Conservation (phyloP, 768 basidiomycete species). For the Lactarius trivialis region DNA sequence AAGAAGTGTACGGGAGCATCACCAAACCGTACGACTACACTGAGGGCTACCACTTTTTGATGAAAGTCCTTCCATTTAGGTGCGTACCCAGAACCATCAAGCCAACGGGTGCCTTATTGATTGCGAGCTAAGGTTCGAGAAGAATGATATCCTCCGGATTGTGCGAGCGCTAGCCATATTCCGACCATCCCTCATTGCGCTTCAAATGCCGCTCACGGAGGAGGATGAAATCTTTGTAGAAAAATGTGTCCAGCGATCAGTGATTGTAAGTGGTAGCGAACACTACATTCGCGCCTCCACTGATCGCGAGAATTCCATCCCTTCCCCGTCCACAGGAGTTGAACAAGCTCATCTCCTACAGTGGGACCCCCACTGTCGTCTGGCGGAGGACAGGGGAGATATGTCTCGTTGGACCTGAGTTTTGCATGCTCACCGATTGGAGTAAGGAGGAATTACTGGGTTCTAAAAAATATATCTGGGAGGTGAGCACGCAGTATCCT, state of each 20-base stretch:
- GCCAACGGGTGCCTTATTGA: background rate
- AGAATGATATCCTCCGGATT: conserved; percentile 90
- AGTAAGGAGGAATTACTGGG: conserved; percentile 72
- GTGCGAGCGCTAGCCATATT: conserved; percentile 93
- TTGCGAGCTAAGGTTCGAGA: conserved; percentile 65
- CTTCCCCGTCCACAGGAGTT: conserved; percentile 56
- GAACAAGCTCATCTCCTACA: conserved; percentile 94
- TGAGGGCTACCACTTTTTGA: conserved; percentile 92
- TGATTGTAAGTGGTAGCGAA: conserved; percentile 53
- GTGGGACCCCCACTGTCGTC: conserved; percentile 93
- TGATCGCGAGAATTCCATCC: conserved; percentile 3
- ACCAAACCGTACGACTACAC: conserved; percentile 88
- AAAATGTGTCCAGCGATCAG: conserved; percentile 87
- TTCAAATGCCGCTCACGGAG: conserved; percentile 95
- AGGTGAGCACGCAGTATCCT: conserved; percentile 35
- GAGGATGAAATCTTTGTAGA: conserved; percentile 97
- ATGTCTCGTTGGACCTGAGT: conserved; percentile 93
- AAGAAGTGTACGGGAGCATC: conserved; percentile 55
- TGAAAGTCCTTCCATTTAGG: conserved; percentile 87
- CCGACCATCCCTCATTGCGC: conserved; percentile 91
- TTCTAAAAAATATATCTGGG: conserved; percentile 56
- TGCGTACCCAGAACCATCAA: conserved; percentile 35
- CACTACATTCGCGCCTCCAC: conserved; percentile 7
- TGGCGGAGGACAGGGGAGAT: conserved; percentile 99
- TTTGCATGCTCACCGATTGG: conserved; percentile 92